Percentiles rank a stretch among this genome's conserved stretches.
phyloP scores from a whole-genome alignment of 2,329 filamentous ascomycete genomes.

The Fusarium siculi region DNA sequence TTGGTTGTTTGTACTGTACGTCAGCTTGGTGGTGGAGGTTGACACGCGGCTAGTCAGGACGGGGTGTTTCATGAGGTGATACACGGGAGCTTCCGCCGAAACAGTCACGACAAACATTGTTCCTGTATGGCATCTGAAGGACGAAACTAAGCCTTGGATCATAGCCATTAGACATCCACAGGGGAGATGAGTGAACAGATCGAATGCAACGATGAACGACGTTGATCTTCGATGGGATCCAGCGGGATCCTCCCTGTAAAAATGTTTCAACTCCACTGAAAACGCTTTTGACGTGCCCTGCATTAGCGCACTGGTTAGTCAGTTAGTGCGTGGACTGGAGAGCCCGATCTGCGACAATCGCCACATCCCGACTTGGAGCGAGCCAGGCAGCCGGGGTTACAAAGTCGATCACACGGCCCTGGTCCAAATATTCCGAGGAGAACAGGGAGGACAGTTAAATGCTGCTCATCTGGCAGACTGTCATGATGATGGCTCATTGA shows the following conservation, averaged over 20 bases:
- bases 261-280: conserved; percentile 26
- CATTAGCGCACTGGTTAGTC: conserved; percentile 7
- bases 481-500: too few species aligned
- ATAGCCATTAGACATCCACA: too few species aligned
- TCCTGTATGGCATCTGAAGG: rapidly evolving
- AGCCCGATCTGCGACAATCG: background rate
- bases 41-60: conserved; percentile 21
- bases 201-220: background rate
- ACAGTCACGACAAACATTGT: background rate
- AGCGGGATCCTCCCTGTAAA: background rate
- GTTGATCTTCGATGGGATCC: background rate
- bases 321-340: background rate
- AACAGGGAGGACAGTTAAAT: background rate
- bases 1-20: conserved; percentile 15
- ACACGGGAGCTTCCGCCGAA: background rate
- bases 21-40: conserved; percentile 24
- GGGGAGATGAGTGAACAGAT: background rate
- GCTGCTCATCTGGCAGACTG: too few species aligned
- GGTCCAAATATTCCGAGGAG: background rate
- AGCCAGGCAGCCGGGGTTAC: background rate
- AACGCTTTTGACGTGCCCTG: conserved; percentile 1
- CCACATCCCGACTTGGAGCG: conserved; percentile 1
- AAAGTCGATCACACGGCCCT: background rate
- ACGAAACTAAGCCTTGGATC: rapidly evolving
- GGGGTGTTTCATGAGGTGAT: background rate